Conservation (phyloP, 306 rosid genomes). For the Psophocarpus tetragonolobus region DNA sequence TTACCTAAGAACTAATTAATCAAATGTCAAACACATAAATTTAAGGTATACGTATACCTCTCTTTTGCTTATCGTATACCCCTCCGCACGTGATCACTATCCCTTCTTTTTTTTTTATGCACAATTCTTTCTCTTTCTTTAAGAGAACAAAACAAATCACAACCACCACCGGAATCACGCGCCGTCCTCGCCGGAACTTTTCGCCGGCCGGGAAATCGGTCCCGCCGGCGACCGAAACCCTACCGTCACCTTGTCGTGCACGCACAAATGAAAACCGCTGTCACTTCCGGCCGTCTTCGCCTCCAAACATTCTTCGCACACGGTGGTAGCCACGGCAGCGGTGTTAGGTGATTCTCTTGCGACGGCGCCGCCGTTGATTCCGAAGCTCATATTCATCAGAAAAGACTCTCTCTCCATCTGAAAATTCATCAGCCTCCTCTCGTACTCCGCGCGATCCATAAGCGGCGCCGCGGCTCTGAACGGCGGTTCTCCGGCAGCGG, state of each 20-base stretch:
- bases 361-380: background rate
- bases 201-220: conserved; percentile 62
- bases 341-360: background rate
- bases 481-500: background rate
- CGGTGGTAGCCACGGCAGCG: background rate
- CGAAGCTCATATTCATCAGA: conserved; percentile 32
- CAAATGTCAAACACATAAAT: background rate
- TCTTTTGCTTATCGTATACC: conserved; percentile 43
- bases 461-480: background rate
- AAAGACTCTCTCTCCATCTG: conserved; percentile 40
- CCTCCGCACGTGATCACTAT: conserved; percentile 26
- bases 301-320: conserved; percentile 48
- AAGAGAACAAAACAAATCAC: background rate
- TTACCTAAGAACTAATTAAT: conserved; percentile 15
- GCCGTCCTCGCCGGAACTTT: conserved; percentile 21
- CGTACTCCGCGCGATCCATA: conserved; percentile 32
- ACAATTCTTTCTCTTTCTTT: background rate
- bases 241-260: conserved; percentile 42
- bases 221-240: conserved; percentile 61
- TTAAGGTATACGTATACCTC: conserved; percentile 30
- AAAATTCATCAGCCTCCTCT: conserved; percentile 27
- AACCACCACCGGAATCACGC: background rate
- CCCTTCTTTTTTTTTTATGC: background rate
- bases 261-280: conserved; percentile 59
- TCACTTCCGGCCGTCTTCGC: conserved; percentile 32